phyloP scores from a whole-genome alignment of 116 monocot species.

The Trichopus zeylanicus region DNA sequence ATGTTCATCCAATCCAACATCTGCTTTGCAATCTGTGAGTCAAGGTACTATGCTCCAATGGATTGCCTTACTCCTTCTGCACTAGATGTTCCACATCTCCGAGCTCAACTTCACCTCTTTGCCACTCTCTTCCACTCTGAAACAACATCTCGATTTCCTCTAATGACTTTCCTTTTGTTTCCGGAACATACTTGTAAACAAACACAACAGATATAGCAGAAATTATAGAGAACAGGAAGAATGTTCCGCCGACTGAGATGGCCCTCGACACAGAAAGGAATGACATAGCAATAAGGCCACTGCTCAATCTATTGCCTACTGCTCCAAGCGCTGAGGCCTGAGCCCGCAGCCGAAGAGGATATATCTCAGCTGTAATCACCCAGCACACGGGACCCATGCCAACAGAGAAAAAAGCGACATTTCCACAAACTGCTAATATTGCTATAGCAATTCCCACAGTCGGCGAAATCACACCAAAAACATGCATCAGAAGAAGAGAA shows the following conservation, averaged over 20 bases:
- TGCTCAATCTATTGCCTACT: constrained; percentile 65
- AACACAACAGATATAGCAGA: constrained; percentile 73
- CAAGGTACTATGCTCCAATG: not conserved
- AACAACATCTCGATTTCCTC: constrained; percentile 78
- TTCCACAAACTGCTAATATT: constrained; percentile 66
- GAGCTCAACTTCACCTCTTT: constrained; percentile 57
- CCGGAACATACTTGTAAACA: constrained; percentile 59
- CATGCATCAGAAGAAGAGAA: constrained; percentile 39
- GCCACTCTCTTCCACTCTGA: constrained; percentile 38
- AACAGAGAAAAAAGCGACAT: constrained; percentile 92
- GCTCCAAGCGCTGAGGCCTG: constrained; percentile 73
- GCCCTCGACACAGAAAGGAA: constrained; percentile 64
- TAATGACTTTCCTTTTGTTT: constrained; percentile 84
- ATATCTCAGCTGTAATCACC: constrained; percentile 88
- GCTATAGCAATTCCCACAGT: constrained; percentile 41
- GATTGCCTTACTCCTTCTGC: constrained; percentile 11
- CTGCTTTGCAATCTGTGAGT: not conserved
- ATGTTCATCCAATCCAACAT: not conserved
- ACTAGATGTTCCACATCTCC: constrained; percentile 73
- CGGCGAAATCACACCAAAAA: constrained; percentile 21
- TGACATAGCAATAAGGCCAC: constrained; percentile 85
- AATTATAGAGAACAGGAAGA: constrained; percentile 55
- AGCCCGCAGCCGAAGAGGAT: constrained; percentile 72
- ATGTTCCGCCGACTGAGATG: constrained; percentile 65
- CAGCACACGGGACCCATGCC: constrained; percentile 85